Evolutionary conservation across 805 yeast genomes (phyloP), one percentile per base, ranked within the genome.

Genomic region (Saccharomycopsis olivae): DNA sequence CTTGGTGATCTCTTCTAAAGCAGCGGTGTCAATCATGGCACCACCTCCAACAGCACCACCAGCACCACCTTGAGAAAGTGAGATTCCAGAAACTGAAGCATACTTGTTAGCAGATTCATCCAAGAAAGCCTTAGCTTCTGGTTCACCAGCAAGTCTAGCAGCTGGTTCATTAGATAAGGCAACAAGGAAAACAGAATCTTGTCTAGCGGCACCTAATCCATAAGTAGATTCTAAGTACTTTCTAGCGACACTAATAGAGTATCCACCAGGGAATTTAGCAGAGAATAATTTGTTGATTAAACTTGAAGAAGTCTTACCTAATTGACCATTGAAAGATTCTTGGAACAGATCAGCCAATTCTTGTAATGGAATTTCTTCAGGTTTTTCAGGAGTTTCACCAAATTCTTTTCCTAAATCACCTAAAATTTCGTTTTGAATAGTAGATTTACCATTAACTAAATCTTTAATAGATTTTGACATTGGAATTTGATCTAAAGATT

Each of bases 251-350:
- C 96, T 80, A 52, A 89, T 79, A 35, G 94, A 82, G 65, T 89
- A 92, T 16, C 99, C 99, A 73, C 99, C 99, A 40, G 99, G 97
- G 97, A 92, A 92, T 69, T 92, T 92, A 21, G 96, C 81, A 9
- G 97, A 78, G 69, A 88, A 82, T 56, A 92, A 71, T 65, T 96
- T 80, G 48, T 95, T 84, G 48, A 89, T 69, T 54, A 92, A 72
- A 21, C 96, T 81, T 29, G 87, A 65, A 2, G 97, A 81, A 56
- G 88, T 95, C 62, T 92, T 92, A 60, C 99, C 99, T 51, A 92
- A 73, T 49, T 76, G 71, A 51, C 97, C 97, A 50, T 66, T 58
- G 69, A 86, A 92, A 20, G 88, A 68, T 49, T 86, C 95, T 67
- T 89, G 96, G 75, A 92, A 85, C 54, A 75, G 78, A 57, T 86